phyloP scores from a whole-genome alignment of 2,329 filamentous ascomycete genomes.

The Nothomitra cinnamomea region DNA sequence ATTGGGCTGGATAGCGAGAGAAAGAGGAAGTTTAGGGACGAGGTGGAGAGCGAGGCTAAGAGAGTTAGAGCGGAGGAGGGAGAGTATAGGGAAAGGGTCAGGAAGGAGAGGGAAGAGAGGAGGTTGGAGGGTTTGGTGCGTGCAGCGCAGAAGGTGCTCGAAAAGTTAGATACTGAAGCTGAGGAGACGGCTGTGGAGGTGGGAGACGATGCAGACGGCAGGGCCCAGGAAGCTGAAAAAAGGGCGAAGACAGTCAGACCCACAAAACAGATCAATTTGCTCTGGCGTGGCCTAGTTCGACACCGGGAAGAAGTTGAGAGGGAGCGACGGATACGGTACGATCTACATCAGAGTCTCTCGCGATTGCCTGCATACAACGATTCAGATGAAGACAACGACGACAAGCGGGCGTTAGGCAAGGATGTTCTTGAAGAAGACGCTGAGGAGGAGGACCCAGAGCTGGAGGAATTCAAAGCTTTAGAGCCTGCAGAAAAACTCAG shows the following conservation, averaged over 20 bases:
- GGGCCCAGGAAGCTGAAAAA: constrained; percentile 11
- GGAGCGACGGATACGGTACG: constrained; percentile 45
- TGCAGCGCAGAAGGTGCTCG: constrained; percentile 68
- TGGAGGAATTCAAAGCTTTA: constrained; percentile 62
- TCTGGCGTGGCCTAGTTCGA: constrained; percentile 63
- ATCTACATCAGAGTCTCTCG: constrained; percentile 47
- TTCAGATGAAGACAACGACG: constrained; percentile 50
- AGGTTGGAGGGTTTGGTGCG: constrained; percentile 51
- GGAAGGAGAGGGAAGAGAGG: constrained; percentile 51
- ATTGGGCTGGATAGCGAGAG: constrained; percentile 72
- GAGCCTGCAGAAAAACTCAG: constrained; percentile 48
- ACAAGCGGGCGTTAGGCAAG: constrained; percentile 17
- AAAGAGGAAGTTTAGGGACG: constrained; percentile 48
- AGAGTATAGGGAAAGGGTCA: constrained; percentile 57
- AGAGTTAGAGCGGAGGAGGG: constrained; percentile 45
- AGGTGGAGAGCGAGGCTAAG: constrained; percentile 32
- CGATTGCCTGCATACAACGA: constrained; percentile 51
- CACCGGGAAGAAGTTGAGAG: constrained; percentile 52
- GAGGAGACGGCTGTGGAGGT: constrained; percentile 16
- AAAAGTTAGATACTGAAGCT: constrained; percentile 45
- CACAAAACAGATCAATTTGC: constrained; percentile 45
- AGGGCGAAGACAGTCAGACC: constrained; percentile 7
- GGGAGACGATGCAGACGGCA: constrained; percentile 10
- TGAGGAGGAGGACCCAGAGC: constrained; percentile 63
- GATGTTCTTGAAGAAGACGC: constrained; percentile 46